Base-by-base conservation (phyloP, 306 rosid genomes). In the Gynostemma pentaphyllum region DNA sequence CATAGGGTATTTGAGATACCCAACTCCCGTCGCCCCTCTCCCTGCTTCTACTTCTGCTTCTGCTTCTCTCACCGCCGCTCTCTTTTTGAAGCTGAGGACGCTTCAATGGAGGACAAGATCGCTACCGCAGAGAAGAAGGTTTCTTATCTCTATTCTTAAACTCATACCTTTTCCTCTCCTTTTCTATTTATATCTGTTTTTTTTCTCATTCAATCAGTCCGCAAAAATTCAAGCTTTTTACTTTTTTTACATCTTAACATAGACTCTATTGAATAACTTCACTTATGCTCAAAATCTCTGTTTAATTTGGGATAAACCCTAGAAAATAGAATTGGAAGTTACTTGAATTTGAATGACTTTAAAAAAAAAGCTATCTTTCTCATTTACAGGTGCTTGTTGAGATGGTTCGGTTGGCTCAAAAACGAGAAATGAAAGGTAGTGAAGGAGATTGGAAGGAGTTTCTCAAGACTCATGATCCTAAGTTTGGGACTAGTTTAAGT, bases 391-490 rank as follows among this genome's bases (percentile, higher is more conserved):
- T 85, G 42, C 79, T 87, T 45, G 85, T 80, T 65, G 95, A 92
- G 65, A 72, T 88, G 46, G 87, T 84, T 74, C 87, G 79, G 74
- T 46, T 84, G 78, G 39, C 72, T 42, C 96, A 92, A 62, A 84
- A 76, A 67, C 82, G 79, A 70, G 88, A 90, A 52, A 54, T 86
- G 82, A 78, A 68, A 74, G 94, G 96, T 51, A 4, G 54, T 13
- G 44, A 71, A 32, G 95, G 99, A 73, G 83, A 71, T 51, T 92
- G 99, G 99, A 88, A 86, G 68, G 85, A 84, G 42, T 92, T 88
- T 69, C 76, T 86, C 45, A 55, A 53, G 10, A 48, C 49, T 69
- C 23, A 80, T 32, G 99, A 92, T 68, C 78, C 41, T 32, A 76
- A 68, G 78, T 75, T 82, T n/a, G 96, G 99, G 69, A 65, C 84